Evolutionary conservation across 2,329 filamentous ascomycete species (phyloP), one percentile per base, ranked within the genome.

Genomic region (Phyllosticta capitalensis): DNA sequence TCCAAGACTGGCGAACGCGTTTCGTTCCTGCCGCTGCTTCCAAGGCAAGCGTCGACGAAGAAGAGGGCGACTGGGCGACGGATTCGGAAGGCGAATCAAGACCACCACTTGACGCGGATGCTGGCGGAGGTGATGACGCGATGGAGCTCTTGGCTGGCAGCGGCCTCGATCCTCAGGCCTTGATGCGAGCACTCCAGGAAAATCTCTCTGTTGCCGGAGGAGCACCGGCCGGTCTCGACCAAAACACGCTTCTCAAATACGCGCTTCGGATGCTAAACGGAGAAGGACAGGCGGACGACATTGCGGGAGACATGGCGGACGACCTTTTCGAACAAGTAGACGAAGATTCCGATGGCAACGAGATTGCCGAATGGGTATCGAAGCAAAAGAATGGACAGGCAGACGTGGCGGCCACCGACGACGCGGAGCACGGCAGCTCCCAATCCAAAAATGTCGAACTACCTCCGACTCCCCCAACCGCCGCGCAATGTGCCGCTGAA

Each of bases 1-100:
- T 80, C 24, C 71, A 72, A 45, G 72, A 80, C 61, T 80, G 77
- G 77, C 71, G 71, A 60, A 67, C 74, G 56, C 69, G 70, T 28
- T 72, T 75, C 55, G 65, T 64, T 30, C 64, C 70, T 26, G 24
- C 50, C 5, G 19, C 52, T 0, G 49, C 53, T 24, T 24, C 51
- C 17, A 54, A 59, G 14, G 6, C 19, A 10, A 24, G 33, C 33
- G 17, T 48, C 60, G 48, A 55, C 60, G 48, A 61, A 57, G 9
- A 62, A 62, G 38, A 21, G 22, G 58, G 33, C 12, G 9, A 20
- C 14, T 52, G 50, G 50, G 19, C 38, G 7, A 48, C 33, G 19
- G 45, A 26, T 12, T 28, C 24, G 45, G 21, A 52, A 26, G 24
- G 52, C 10, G 30, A 48, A 1, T 10, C 28, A 9, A 33, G 24